Base-by-base conservation (phyloP, 805 yeast species). In the Candida succiphila region DNA sequence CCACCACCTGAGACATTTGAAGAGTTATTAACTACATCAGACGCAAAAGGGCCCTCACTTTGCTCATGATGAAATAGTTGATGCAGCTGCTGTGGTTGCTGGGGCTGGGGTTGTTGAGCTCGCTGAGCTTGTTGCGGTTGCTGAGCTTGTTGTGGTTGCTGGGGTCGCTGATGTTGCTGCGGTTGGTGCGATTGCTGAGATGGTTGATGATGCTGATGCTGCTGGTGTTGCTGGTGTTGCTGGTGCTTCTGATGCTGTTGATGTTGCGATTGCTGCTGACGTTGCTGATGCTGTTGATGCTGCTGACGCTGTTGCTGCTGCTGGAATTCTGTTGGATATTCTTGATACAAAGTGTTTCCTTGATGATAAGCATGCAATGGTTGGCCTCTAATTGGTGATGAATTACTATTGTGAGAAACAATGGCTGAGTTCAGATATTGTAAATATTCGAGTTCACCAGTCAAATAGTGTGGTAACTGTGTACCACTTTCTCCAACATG, bases 381-480 rank as follows among this genome's bases (percentile, higher is more conserved):
- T 36, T n/a, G n/a, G n/a, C n/a, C n/a, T n/a, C n/a, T n/a, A n/a
- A n/a, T n/a, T n/a, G n/a, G 41, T 3, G 42, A 35, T 20, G 33
- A 30, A 19, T 33, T 30, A 35, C 48, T 54, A 35, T 51, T 52
- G 23, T 42, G 41, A 8, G 57, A 46, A 17, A 52, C 51, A 26
- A 56, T 50, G 18, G 44, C 49, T 8, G 58, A 47, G 36, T 57
- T 57, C 29, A 59, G 40, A 30, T 48, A 57, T 35, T 55, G 58
- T 33, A 59, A 37, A 34, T 45, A 52, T 15, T 50, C 57, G 16
- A 48, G 38, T 17, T 61, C 51, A 1, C 89, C 92, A 17, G 72
- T 76, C 26, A 81, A 55, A 2, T 78, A 72, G 54, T 82, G 92
- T 1, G 88, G 87, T 12, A 75, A 62, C 16, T 69, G 67, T 3